A percentile compares a stretch with the other conserved stretches of the same genome.
phyloP scores from a whole-genome alignment of 2,329 filamentous ascomycete species.

The Colletotrichum sojae region DNA sequence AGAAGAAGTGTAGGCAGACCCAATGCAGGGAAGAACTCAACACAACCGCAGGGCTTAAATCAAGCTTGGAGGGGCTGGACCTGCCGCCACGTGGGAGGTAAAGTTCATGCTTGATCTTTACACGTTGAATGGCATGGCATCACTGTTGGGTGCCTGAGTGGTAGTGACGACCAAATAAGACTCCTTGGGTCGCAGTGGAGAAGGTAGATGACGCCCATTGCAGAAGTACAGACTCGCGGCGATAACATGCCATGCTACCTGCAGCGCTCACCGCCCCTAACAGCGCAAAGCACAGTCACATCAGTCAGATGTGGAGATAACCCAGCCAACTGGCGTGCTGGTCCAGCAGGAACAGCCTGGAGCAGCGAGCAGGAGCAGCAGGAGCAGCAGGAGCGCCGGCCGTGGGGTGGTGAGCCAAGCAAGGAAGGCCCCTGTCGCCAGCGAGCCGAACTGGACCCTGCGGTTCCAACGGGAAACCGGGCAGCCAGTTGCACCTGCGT shows the following conservation, averaged over 20 bases:
- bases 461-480: constrained; percentile 36
- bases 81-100: constrained; percentile 12
- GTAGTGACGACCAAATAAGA: constrained; percentile 6
- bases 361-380: too few relatives aligned
- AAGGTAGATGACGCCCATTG: not conserved
- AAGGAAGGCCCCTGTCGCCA: constrained; percentile 33
- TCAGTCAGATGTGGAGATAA: constrained; percentile 15
- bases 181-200: not conserved
- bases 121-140: constrained; percentile 1
- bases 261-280: constrained; percentile 8
- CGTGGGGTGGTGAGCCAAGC: constrained; percentile 27
- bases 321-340: not conserved
- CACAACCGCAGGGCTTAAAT: not conserved
- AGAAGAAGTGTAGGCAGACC: too few relatives aligned
- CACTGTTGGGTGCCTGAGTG: too few relatives aligned
- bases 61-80: not conserved
- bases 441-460: constrained; percentile 27
- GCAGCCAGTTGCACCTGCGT: constrained; percentile 42
- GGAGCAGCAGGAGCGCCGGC: not conserved
- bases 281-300: constrained; percentile 23
- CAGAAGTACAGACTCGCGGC: not conserved
- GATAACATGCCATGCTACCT: not conserved
- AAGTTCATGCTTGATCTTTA: constrained; percentile 1
- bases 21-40: constrained; percentile 1
- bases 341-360: too few relatives aligned